Conservation (phyloP, 306 rosid species). For the Rosa chinensis region DNA sequence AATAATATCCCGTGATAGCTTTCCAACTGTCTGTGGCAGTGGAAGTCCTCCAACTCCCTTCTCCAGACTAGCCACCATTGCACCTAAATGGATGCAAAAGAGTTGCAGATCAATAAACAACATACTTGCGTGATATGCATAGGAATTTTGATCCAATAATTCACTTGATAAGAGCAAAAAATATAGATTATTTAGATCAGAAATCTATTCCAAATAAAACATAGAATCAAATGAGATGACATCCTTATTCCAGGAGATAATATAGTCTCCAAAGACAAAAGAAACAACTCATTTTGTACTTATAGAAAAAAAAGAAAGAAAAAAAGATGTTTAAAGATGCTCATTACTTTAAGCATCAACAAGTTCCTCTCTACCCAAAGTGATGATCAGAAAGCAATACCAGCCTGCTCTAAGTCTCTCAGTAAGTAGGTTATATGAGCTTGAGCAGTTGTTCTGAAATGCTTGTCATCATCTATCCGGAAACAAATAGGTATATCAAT, state of each 20-base stretch:
- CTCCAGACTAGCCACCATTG: constrained; percentile 43
- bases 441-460: neutral
- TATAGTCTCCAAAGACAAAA: neutral
- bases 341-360: neutral
- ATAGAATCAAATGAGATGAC: neutral
- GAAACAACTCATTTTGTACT: neutral
- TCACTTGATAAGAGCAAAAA: neutral
- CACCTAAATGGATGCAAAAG: constrained; percentile 43
- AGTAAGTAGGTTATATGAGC: neutral
- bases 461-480: neutral
- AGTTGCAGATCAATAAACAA: constrained; percentile 27
- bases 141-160: neutral
- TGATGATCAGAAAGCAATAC: neutral
- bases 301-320: neutral
- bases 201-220: neutral
- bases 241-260: neutral
- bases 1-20: constrained; percentile 54
- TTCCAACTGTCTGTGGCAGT: constrained; percentile 45
- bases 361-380: neutral
- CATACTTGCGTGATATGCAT: neutral
- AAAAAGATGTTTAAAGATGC: neutral
- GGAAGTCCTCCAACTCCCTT: constrained; percentile 57
- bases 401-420: neutral
- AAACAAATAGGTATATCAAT: neutral
- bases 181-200: neutral